Percentiles rank a stretch among this genome's conserved stretches.
phyloP scores from a whole-genome alignment of 805 yeast species.

The Candida dajiaensis region DNA sequence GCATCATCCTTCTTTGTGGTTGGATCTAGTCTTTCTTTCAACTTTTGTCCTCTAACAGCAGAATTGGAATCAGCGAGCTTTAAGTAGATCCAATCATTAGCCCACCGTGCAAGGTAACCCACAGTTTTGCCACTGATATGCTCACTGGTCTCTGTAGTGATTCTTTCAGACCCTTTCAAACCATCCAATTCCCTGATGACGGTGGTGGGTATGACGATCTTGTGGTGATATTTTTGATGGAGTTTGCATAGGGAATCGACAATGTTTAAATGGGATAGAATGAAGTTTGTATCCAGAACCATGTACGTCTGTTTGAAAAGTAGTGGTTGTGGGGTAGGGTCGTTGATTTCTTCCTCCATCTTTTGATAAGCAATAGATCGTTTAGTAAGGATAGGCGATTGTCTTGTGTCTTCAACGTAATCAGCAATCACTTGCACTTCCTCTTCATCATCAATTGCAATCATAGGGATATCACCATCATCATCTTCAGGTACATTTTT shows the following conservation, averaged over 20 bases:
- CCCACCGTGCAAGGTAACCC: slow-evolving; percentile 59
- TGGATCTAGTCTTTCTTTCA: slow-evolving; percentile 45
- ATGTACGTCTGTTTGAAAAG: slow-evolving; percentile 32
- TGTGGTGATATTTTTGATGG: slow-evolving; percentile 36
- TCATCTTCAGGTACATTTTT: neutral
- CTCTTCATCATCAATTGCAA: slow-evolving; percentile 39
- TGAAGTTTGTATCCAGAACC: slow-evolving; percentile 80
- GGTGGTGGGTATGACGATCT: slow-evolving; percentile 61
- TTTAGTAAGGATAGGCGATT: neutral
- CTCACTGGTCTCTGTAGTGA: slow-evolving; percentile 3
- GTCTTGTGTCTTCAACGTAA: slow-evolving; percentile 27
- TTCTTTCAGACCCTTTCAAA: slow-evolving; percentile 44
- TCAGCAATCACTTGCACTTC: slow-evolving; percentile 40
- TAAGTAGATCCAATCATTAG: slow-evolving; percentile 71
- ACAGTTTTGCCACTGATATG: slow-evolving; percentile 29
- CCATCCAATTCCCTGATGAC: slow-evolving; percentile 82
- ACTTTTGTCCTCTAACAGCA: slow-evolving; percentile 59
- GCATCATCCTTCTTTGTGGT: slow-evolving; percentile 63
- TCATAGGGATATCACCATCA: slow-evolving; percentile 41
- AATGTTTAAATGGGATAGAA: slow-evolving; percentile 59
- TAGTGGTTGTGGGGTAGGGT: slow-evolving; percentile 3
- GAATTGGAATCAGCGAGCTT: slow-evolving; percentile 46
- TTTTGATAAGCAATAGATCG: neutral
- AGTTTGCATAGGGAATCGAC: slow-evolving; percentile 45
- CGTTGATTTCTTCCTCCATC: slow-evolving; percentile 1